These are phyloP conservation scores for Boletus edulis DNA, from an alignment of 768 basidiomycete genomes.

Conservation along the genomic window DNA sequence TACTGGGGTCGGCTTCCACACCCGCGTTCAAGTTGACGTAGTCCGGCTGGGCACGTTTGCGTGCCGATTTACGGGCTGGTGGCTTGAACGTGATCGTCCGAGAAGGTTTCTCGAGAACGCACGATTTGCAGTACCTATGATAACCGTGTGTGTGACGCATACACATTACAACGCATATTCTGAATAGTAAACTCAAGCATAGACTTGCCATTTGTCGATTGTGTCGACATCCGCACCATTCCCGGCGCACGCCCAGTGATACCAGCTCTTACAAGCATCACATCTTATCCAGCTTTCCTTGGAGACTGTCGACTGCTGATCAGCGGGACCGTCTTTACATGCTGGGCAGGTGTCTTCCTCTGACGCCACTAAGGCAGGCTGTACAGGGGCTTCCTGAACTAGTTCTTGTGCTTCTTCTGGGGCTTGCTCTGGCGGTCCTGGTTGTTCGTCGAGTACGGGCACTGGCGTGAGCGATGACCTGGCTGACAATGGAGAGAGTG, in stretches of 20 bases:
- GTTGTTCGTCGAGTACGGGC: constrained; percentile 19
- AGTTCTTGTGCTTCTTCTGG: constrained; percentile 14
- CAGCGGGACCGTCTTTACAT: constrained; percentile 38
- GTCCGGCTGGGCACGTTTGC: constrained; percentile 72
- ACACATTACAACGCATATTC: constrained; percentile 12
- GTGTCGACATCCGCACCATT: constrained; percentile 60
- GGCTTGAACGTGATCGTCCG: constrained; percentile 71
- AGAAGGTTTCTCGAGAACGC: constrained; percentile 55
- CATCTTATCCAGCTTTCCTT: constrained; percentile 84
- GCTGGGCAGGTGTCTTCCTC: constrained; percentile 48
- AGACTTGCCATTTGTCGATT: constrained; percentile 74
- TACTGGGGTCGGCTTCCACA: constrained; percentile 53
- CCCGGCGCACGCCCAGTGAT: constrained; percentile 79
- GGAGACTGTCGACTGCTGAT: constrained; percentile 38
- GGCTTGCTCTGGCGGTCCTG: constrained; percentile 12
- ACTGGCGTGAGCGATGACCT: constrained; percentile 30
- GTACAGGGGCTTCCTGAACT: constrained; percentile 10
- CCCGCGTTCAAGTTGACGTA: constrained; percentile 76
- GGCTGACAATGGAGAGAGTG: constrained; percentile 30
- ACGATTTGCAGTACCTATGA: constrained; percentile 67
- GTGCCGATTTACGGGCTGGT: constrained; percentile 77
- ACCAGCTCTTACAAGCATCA: constrained; percentile 80
- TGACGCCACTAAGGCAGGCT: constrained; percentile 8
- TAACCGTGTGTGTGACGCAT: constrained; percentile 16
- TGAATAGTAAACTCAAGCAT: constrained; percentile 7